Conservation (phyloP, 2,329 filamentous ascomycete genomes). For the Alternaria tenuissima region DNA sequence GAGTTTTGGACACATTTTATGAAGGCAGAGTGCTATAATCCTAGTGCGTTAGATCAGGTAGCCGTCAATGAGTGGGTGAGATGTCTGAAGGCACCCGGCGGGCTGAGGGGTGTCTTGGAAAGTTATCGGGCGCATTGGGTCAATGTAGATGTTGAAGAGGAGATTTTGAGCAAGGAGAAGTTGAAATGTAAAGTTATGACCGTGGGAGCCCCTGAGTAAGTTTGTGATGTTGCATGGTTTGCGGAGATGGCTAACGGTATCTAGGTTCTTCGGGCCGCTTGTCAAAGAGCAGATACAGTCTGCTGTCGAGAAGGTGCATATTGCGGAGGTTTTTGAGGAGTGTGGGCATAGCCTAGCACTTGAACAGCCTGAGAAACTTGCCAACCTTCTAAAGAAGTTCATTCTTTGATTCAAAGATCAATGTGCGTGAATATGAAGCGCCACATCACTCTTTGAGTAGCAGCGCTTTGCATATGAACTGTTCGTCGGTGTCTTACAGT, state of each 20-base stretch:
- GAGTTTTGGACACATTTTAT: slow-evolving; percentile 54
- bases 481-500: background rate
- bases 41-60: slow-evolving; percentile 42
- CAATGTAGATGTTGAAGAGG: slow-evolving; percentile 32
- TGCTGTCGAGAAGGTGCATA: slow-evolving; percentile 41
- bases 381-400: slow-evolving; percentile 24
- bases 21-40: slow-evolving; percentile 53
- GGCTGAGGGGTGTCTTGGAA: slow-evolving; percentile 28
- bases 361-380: slow-evolving; percentile 29
- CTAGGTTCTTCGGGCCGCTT: slow-evolving; percentile 28
- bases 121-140: slow-evolving; percentile 33
- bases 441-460: background rate
- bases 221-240: background rate
- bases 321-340: slow-evolving; percentile 33
- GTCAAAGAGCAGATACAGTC: slow-evolving; percentile 37
- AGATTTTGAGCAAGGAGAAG: slow-evolving; percentile 26
- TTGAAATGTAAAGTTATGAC: slow-evolving; percentile 32
- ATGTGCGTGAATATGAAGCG: background rate
- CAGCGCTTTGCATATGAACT: background rate
- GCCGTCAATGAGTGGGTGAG: slow-evolving; percentile 32
- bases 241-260: background rate
- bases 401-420: background rate
- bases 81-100: slow-evolving; percentile 30
- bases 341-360: slow-evolving; percentile 31
- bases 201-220: slow-evolving; percentile 31